Percentiles rank a stretch among this genome's conserved stretches.
Evolutionary conservation across 345 rosid genomes (phyloP).

Genomic region (Theobroma cacao): DNA sequence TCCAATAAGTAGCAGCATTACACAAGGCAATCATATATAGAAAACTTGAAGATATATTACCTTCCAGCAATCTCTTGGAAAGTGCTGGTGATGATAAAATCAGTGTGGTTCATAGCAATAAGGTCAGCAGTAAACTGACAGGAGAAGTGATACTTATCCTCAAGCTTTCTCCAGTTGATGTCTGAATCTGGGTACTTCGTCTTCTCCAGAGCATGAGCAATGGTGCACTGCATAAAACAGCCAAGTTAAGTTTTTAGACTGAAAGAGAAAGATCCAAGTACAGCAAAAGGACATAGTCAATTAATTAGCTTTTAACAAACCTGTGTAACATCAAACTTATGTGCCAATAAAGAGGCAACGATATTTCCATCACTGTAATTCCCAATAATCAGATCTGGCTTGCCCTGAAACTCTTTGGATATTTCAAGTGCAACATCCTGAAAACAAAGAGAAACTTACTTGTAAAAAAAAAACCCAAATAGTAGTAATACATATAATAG

Average conservation of each 20-base stretch:
- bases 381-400: slow-evolving; percentile 83
- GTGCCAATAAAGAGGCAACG: slow-evolving; percentile 80
- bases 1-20: background rate
- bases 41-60: slow-evolving; percentile 24
- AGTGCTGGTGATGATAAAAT: slow-evolving; percentile 91
- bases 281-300: background rate
- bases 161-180: slow-evolving; percentile 82
- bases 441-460: background rate
- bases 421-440: slow-evolving; percentile 82
- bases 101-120: slow-evolving; percentile 88
- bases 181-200: slow-evolving; percentile 92
- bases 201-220: slow-evolving; percentile 92
- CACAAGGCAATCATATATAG: background rate
- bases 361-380: slow-evolving; percentile 95
- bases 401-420: slow-evolving; percentile 70
- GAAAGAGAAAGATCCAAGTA: background rate
- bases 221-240: slow-evolving; percentile 58
- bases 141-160: slow-evolving; percentile 87
- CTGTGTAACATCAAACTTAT: slow-evolving; percentile 84
- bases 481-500: background rate
- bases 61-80: slow-evolving; percentile 97
- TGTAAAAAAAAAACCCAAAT: background rate
- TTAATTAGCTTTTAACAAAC: slow-evolving; percentile 28
- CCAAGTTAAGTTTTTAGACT: background rate
- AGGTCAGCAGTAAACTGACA: slow-evolving; percentile 94